Conservation (phyloP, 208 protist species). For the Kentomonas sorsogonicus region DNA sequence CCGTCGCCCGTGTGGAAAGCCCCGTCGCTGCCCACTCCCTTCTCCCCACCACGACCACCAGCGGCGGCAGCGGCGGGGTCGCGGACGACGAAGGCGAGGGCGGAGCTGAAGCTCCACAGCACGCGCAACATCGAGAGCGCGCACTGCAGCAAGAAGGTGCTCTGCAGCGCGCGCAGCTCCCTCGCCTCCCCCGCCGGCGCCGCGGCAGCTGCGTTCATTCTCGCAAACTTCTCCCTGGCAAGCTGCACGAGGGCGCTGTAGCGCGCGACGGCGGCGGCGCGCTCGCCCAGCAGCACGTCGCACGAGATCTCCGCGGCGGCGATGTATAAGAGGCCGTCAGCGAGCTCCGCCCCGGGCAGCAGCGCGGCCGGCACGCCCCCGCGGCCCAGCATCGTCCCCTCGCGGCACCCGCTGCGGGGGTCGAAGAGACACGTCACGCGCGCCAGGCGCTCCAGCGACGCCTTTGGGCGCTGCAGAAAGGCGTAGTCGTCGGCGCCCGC, state of each 20-base stretch:
- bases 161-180: background rate
- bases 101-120: constrained; percentile 28
- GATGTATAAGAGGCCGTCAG: constrained; percentile 64
- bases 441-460: constrained; percentile 48
- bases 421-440: constrained; percentile 52
- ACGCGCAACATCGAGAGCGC: constrained; percentile 43
- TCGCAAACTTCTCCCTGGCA: constrained; percentile 66
- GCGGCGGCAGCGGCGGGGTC: background rate
- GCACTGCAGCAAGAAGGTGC: constrained; percentile 30
- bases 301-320: constrained; percentile 51
- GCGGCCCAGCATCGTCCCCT: constrained; percentile 8
- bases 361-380: constrained; percentile 47
- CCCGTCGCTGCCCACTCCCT: too few relatives aligned
- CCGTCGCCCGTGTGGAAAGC: too few relatives aligned
- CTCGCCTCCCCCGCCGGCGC: constrained; percentile 8
- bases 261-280: constrained; percentile 22
- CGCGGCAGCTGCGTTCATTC: constrained; percentile 17
- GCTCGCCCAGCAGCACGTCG: constrained; percentile 33
- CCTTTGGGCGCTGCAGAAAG: constrained; percentile 24
- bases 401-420: background rate
- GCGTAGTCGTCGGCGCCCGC: constrained; percentile 83
- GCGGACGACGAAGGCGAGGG: background rate
- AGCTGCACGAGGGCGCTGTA: constrained; percentile 60
- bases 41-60: too few relatives aligned
- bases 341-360: constrained; percentile 33